Evolutionary conservation across 257 asterid genomes (phyloP), one percentile per base, ranked within the genome.

Genomic region (Ajuga chamaepitys): DNA sequence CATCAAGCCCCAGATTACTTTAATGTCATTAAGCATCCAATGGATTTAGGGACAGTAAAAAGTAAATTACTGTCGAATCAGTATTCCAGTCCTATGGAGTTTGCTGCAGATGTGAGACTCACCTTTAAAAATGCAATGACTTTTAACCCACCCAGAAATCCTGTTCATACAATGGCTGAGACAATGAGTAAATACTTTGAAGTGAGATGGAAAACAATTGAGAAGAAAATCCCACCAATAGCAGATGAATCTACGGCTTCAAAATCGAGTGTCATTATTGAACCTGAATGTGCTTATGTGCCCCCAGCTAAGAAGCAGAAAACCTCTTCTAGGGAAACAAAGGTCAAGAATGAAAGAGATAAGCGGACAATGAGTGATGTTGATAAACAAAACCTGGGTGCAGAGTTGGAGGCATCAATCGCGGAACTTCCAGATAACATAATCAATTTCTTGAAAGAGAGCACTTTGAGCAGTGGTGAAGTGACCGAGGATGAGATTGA

Each of bases 11-110:
- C 95, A 0, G 96, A 91, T 71, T 91, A 91, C 69, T 81, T 60
- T 47, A 78, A 44, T 66, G 72, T 91, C 40, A 86, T 91, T 63
- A 88, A 88, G 81, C 89, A 85, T 60, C 98, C 98, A 26, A 91
- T 91, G 98, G 98, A 91, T 81, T 80, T 91, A 53, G 95, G 98
- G 62, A 91, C 98, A 18, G 68, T 86, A 24, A 85, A 75, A 65
- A 69, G 54, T 24, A 88, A 88, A 76, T 71, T 91, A 45, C 75
- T 60, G 26, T 73, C 88, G 2, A 75, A 86, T 75, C 74, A 70
- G 72, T 91, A 91, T 75, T 70, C 71, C 41, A 79, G 67, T 60
- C 94, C 83, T 6, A 48, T 77, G 67, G 95, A 74, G 58, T 85
- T 88, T 75, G 95, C 95, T 30, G 86, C 82, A 2, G 96, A 91